Evolutionary conservation across 768 basidiomycete species (phyloP), one percentile per base, ranked within the genome.

Genomic region (Scleroderma bovista): DNA sequence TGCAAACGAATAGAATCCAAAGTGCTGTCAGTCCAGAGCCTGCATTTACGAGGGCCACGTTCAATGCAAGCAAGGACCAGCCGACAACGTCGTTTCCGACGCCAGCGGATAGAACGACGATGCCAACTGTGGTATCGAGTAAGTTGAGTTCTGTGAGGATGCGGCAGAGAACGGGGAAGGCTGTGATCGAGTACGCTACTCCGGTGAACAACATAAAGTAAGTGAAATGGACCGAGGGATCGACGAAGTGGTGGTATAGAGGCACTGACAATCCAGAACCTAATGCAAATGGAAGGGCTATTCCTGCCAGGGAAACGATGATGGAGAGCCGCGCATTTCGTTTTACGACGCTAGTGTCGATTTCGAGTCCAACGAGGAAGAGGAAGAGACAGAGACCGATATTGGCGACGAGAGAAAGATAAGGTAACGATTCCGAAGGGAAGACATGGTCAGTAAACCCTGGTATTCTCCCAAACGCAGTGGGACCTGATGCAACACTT

Each of bases 201-300:
- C 91, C 93, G 10, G 88, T 83, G 68, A 98, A 97, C 34, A 99
- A 81, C 79, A 96, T 83, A 67, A 98, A 98, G 64, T 95, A 76
- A 0, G 89, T 85, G 66, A 93, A 95, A 46, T 82, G 75, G 44
- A 85, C 75, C 41, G 68, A 72, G 1, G 70, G 66, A 60, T 85
- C 77, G 55, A 91, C 78, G 68, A 94, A 97, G 20, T 72, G 63
- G 51, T 81, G 67, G 71, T 93, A 67, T 22, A 66, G 9, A 0
- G 84, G 89, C 4, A 92, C 76, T 1, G 82, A 76, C 38, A 86
- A 71, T 0, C 75, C 85, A 0, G 86, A 78, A 1, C 95, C 95
- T 2, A 97, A 69, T 1, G 80, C 91, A 57, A 99, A 97, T 0
- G 95, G 95, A 2, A 99, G 60, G 4, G 80, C 61, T 77, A 98